Evolutionary conservation across 2,329 filamentous ascomycete genomes (phyloP).

Genomic region (Canariomyces notabilis): DNA sequence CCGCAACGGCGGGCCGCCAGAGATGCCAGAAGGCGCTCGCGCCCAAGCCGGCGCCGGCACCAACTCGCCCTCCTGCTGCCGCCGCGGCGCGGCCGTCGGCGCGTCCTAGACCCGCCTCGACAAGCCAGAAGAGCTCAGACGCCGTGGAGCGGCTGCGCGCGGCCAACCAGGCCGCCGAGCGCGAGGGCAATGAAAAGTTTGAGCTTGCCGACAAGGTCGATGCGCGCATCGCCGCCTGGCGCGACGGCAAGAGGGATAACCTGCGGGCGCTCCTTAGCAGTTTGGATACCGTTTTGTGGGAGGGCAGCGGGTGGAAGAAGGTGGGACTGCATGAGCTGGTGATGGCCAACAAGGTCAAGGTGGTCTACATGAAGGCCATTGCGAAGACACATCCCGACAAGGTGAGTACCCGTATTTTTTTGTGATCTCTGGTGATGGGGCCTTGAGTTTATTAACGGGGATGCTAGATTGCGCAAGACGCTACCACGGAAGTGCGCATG

Average conservation of each 20-base stretch:
- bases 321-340: slow-evolving; percentile 91
- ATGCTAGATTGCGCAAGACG: slow-evolving; percentile 57
- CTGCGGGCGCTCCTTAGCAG: slow-evolving; percentile 81
- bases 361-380: slow-evolving; percentile 98
- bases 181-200: slow-evolving; percentile 88
- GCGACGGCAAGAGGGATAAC: slow-evolving; percentile 88
- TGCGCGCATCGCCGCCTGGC: slow-evolving; percentile 72
- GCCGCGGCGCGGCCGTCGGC: slow-evolving; percentile 42
- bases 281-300: slow-evolving; percentile 85
- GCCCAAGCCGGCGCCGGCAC: slow-evolving; percentile 51
- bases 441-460: not conserved
- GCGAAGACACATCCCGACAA: slow-evolving; percentile 98
- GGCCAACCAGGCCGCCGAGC: slow-evolving; percentile 80
- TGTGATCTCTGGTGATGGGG: slow-evolving; percentile 4
- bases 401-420: slow-evolving; percentile 51
- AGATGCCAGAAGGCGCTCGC: slow-evolving; percentile 83
- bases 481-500: slow-evolving; percentile 60
- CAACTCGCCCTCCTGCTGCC: slow-evolving; percentile 37
- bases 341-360: slow-evolving; percentile 91
- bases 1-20: slow-evolving; percentile 78
- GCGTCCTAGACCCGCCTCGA: slow-evolving; percentile 34
- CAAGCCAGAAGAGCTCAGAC: slow-evolving; percentile 51
- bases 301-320: slow-evolving; percentile 92
- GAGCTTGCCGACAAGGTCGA: slow-evolving; percentile 82
- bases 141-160: slow-evolving; percentile 78